Conservation (phyloP, 768 basidiomycete species). For the Serendipita sp. region DNA sequence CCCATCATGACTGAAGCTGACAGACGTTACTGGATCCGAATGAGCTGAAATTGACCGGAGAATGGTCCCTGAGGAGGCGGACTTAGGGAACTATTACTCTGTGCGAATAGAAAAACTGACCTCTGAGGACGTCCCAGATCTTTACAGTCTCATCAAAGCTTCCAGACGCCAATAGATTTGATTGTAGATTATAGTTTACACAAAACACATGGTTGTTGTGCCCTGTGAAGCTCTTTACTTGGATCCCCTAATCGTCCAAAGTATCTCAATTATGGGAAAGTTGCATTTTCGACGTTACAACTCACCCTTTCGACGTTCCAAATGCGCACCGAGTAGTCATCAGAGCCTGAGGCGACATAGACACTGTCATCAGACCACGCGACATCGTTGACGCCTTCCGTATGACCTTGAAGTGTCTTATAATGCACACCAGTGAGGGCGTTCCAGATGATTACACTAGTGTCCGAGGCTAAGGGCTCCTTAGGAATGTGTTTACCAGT, state of each 20-base stretch:
- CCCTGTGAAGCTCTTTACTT: slow-evolving; percentile 53
- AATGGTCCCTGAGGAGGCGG: slow-evolving; percentile 42
- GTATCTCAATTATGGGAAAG: neutral
- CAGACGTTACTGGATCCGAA: slow-evolving; percentile 91
- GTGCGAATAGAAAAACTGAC: slow-evolving; percentile 24
- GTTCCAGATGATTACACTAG: slow-evolving; percentile 69
- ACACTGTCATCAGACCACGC: slow-evolving; percentile 76
- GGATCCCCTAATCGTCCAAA: slow-evolving; percentile 29
- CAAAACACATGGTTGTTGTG: slow-evolving; percentile 95
- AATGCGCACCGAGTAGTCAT: slow-evolving; percentile 77
- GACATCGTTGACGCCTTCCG: slow-evolving; percentile 75
- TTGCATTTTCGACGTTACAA: slow-evolving; percentile 5
- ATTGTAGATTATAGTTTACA: slow-evolving; percentile 78
- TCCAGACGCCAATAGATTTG: slow-evolving; percentile 83
- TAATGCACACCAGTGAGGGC: slow-evolving; percentile 53
- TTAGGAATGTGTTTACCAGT: neutral
- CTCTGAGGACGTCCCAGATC: slow-evolving; percentile 91
- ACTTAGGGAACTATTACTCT: neutral
- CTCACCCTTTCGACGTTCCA: slow-evolving; percentile 61
- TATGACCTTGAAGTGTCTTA: slow-evolving; percentile 57
- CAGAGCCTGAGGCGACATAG: slow-evolving; percentile 80
- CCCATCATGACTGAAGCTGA: slow-evolving; percentile 88
- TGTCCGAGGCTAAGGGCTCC: slow-evolving; percentile 54
- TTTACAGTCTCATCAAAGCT: slow-evolving; percentile 92
- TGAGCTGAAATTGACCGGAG: slow-evolving; percentile 85